These are phyloP conservation scores for Cnidoscolus chayamansa DNA, from an alignment of 441 rosid species.

Conservation along the genomic window DNA sequence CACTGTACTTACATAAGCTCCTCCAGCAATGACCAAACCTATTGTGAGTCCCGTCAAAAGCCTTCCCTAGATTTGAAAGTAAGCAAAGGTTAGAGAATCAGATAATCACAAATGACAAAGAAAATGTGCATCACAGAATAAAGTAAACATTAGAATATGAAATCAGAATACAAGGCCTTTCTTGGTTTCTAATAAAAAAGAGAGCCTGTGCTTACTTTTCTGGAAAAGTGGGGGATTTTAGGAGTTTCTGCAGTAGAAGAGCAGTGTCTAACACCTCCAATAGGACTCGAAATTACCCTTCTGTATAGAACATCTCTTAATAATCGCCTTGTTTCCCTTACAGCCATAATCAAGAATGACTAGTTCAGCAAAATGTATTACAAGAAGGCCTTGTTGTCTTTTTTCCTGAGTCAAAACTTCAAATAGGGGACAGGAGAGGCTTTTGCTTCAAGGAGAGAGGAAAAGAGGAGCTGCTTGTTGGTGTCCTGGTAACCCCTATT, in stretches of 20 bases:
- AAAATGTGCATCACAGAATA: not conserved
- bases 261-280: slow-evolving; percentile 45
- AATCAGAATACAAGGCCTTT: not conserved
- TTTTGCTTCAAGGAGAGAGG: too few relatives aligned
- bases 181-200: not conserved
- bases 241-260: slow-evolving; percentile 52
- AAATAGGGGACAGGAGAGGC: too few relatives aligned
- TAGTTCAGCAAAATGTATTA: too few relatives aligned
- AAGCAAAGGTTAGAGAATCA: not conserved
- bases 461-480: too few relatives aligned
- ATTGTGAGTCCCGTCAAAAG: slow-evolving; percentile 76
- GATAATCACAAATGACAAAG: not conserved
- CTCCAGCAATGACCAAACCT: slow-evolving; percentile 77
- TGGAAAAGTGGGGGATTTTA: slow-evolving; percentile 78
- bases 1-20: slow-evolving; percentile 93
- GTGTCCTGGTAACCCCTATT: too few relatives aligned
- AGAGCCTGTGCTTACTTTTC: slow-evolving; percentile 42
- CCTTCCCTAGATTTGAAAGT: slow-evolving; percentile 51
- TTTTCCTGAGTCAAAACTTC: too few relatives aligned
- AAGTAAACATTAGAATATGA: not conserved
- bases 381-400: too few relatives aligned
- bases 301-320: slow-evolving; percentile 40
- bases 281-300: slow-evolving; percentile 39
- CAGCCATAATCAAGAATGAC: slow-evolving; percentile 40
- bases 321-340: slow-evolving; percentile 44